Conservation (phyloP, 1,139 yeast species). For the Geotrichum carabidarum region DNA sequence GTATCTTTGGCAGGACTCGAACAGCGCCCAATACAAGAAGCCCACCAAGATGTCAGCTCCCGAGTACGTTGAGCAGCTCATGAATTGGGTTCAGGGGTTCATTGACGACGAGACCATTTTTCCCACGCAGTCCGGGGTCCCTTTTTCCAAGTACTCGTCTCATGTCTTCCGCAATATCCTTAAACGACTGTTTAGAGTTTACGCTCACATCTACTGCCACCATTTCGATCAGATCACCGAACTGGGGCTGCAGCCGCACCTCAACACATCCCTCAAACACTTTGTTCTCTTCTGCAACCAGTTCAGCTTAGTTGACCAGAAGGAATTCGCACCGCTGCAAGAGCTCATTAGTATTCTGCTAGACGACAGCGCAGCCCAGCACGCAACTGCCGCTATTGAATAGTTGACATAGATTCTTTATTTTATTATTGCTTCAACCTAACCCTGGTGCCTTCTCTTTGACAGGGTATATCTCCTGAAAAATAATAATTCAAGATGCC, state of each 20-base stretch:
- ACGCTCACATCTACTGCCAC: slow-evolving; percentile 96
- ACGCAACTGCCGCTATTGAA: neutral
- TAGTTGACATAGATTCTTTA: neutral
- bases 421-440: neutral
- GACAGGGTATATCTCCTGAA: too few relatives aligned
- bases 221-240: slow-evolving; percentile 90
- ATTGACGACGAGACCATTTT: slow-evolving; percentile 85
- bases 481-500: too few relatives aligned
- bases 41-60: slow-evolving; percentile 86
- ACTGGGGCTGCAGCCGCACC: slow-evolving; percentile 41
- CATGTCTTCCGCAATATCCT: slow-evolving; percentile 76
- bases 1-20: slow-evolving; percentile 85
- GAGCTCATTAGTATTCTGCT: slow-evolving; percentile 76
- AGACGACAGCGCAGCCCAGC: slow-evolving; percentile 22
- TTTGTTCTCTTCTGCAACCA: slow-evolving; percentile 83
- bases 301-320: slow-evolving; percentile 65
- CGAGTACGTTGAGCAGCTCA: slow-evolving; percentile 83
- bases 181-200: slow-evolving; percentile 87
- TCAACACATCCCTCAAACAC: slow-evolving; percentile 91
- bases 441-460: neutral
- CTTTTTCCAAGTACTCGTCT: slow-evolving; percentile 51
- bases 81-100: slow-evolving; percentile 89
- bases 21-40: slow-evolving; percentile 41
- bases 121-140: slow-evolving; percentile 85
- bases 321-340: slow-evolving; percentile 88